Conservation (phyloP, 208 protist species). For the Lotmaria passim region DNA sequence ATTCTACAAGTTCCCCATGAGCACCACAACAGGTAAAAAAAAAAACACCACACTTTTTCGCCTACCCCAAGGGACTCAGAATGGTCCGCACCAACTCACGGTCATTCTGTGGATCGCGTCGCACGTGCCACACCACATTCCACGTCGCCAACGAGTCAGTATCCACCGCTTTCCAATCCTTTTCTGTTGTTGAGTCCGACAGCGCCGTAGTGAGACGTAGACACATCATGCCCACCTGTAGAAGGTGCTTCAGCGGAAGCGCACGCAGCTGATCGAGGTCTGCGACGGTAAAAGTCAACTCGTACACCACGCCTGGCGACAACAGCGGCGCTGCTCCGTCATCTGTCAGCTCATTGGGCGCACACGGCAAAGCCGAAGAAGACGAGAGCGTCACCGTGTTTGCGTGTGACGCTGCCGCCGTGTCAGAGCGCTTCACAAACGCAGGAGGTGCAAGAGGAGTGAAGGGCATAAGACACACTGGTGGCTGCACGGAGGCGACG, state of each 20-base stretch:
- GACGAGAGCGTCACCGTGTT: not conserved
- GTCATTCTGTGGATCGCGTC: slow-evolving; percentile 21
- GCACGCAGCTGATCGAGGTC: slow-evolving; percentile 13
- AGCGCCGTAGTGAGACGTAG: slow-evolving; percentile 23
- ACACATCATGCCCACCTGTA: slow-evolving; percentile 60
- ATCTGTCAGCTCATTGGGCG: not conserved
- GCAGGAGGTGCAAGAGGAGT: not conserved
- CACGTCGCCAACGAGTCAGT: slow-evolving; percentile 1
- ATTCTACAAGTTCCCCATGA: no score
- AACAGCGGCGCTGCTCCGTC: not conserved
- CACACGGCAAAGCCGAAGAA: not conserved
- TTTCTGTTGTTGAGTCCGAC: not conserved
- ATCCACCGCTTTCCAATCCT: not conserved
- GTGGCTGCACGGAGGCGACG: slow-evolving; percentile 40
- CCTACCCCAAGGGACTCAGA: slow-evolving; percentile 19
- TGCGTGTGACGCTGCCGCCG: not conserved
- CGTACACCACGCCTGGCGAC: not conserved
- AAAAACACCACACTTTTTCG: no score
- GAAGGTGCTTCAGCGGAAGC: slow-evolving; percentile 55
- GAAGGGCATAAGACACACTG: slow-evolving; percentile 5
- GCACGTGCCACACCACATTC: slow-evolving; percentile 41
- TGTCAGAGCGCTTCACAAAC: not conserved
- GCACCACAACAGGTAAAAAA: no score
- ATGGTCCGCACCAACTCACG: slow-evolving; percentile 25
- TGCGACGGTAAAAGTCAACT: slow-evolving; percentile 7